These are phyloP conservation scores for Aspergillus leporis DNA, from an alignment of 495 filamentous ascomycete genomes.

Conservation along the genomic window DNA sequence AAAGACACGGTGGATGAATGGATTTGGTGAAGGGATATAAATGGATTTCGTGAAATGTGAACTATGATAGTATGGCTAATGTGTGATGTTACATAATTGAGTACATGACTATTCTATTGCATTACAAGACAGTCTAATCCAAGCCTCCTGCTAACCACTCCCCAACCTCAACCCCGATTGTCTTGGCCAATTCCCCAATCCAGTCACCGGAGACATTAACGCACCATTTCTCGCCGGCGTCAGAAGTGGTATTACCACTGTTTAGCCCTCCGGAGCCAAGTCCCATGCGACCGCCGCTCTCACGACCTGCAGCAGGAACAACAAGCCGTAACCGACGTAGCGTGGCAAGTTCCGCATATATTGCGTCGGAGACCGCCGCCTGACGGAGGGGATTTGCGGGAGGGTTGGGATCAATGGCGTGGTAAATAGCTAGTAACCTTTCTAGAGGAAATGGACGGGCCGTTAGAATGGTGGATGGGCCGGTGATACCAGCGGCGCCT, in stretches of 20 bases:
- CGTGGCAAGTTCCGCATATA: slow-evolving; percentile 75
- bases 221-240: slow-evolving; percentile 48
- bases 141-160: slow-evolving; percentile 50
- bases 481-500: slow-evolving; percentile 50
- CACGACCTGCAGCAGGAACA: slow-evolving; percentile 55
- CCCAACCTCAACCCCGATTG: slow-evolving; percentile 48
- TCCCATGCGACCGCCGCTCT: slow-evolving; percentile 27
- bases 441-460: slow-evolving; percentile 82
- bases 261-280: slow-evolving; percentile 30
- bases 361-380: slow-evolving; percentile 55
- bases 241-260: slow-evolving; percentile 41
- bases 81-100: slow-evolving; percentile 8
- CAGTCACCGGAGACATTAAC: slow-evolving; percentile 51
- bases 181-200: slow-evolving; percentile 50
- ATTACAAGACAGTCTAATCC: slow-evolving; percentile 27
- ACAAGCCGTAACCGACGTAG: slow-evolving; percentile 76
- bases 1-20: slow-evolving; percentile 39
- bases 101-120: slow-evolving; percentile 13
- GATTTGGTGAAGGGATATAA: slow-evolving; percentile 32
- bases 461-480: slow-evolving; percentile 71
- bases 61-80: not conserved
- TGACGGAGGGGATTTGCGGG: slow-evolving; percentile 51
- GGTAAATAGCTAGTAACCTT: slow-evolving; percentile 83
- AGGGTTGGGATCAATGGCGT: slow-evolving; percentile 70
- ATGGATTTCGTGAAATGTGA: not conserved